Percentiles rank a stretch among this genome's conserved stretches.
phyloP scores from a whole-genome alignment of 2,329 filamentous ascomycete species.

The Pseudogymnoascus sp. region DNA sequence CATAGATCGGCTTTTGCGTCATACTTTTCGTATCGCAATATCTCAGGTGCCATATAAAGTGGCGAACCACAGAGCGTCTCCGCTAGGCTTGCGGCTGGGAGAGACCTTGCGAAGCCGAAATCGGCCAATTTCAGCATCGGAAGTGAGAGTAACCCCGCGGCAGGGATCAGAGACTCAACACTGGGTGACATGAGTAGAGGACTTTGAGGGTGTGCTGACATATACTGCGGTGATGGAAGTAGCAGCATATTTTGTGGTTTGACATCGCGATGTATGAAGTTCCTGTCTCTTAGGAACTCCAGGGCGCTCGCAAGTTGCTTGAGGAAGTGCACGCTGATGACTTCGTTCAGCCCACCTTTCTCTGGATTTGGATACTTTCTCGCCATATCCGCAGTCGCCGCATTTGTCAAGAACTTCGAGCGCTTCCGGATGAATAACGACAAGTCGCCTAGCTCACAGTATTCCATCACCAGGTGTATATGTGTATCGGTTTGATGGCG shows the following conservation, averaged over 20 bases:
- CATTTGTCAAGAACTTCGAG: slow-evolving; percentile 68
- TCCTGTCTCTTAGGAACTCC: slow-evolving; percentile 74
- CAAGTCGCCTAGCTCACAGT: slow-evolving; percentile 89
- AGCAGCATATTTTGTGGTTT: slow-evolving; percentile 95
- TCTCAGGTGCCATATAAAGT: slow-evolving; percentile 97
- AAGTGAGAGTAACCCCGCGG: slow-evolving; percentile 71
- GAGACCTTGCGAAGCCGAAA: slow-evolving; percentile 92
- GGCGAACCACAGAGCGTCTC: slow-evolving; percentile 96
- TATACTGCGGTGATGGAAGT: slow-evolving; percentile 69
- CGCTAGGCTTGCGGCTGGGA: slow-evolving; percentile 83
- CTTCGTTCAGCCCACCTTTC: slow-evolving; percentile 85
- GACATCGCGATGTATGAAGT: slow-evolving; percentile 92
- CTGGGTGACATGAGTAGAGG: slow-evolving; percentile 69
- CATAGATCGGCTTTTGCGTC: slow-evolving; percentile 94
- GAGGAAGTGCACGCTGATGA: slow-evolving; percentile 90
- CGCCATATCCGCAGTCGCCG: slow-evolving; percentile 81
- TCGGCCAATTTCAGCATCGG: slow-evolving; percentile 97
- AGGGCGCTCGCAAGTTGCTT: slow-evolving; percentile 91
- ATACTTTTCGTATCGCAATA: slow-evolving; percentile 93
- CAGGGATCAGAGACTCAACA: slow-evolving; percentile 71
- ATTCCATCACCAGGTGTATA: slow-evolving; percentile 98
- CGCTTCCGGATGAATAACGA: slow-evolving; percentile 95
- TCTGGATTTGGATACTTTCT: slow-evolving; percentile 81
- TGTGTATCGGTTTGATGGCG: slow-evolving; percentile 80
- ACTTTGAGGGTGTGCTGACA: slow-evolving; percentile 50